phyloP scores from a whole-genome alignment of 148 eudicot genomes.

The Rhododendron vialii region DNA sequence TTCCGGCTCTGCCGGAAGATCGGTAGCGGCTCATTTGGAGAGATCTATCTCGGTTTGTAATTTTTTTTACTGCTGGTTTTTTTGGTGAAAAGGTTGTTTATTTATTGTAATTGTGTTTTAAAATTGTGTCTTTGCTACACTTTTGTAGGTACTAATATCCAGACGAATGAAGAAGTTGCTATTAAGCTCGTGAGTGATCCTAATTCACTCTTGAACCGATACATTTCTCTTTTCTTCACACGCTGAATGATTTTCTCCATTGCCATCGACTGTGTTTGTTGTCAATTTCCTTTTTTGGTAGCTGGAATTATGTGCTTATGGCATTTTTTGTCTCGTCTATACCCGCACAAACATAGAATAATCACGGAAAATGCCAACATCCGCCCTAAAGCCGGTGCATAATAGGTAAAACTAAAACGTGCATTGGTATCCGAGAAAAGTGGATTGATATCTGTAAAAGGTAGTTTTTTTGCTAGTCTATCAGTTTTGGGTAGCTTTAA shows the following conservation, averaged over 20 bases:
- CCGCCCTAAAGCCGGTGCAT: too few species aligned
- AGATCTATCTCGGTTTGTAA: background rate
- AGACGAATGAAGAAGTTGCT: constrained; percentile 72
- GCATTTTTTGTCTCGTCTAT: too few species aligned
- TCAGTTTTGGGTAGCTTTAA: too few species aligned
- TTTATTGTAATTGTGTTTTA: background rate
- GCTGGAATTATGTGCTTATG: too few species aligned
- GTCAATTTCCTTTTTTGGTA: too few species aligned
- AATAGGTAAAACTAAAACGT: too few species aligned
- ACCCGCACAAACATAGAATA: too few species aligned
- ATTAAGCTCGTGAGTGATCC: constrained; percentile 66
- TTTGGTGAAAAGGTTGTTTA: background rate
- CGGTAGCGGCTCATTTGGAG: background rate
- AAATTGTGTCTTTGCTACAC: background rate
- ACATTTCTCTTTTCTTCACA: background rate
- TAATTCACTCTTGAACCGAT: background rate
- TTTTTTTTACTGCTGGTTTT: background rate
- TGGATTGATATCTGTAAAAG: too few species aligned
- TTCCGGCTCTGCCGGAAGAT: background rate
- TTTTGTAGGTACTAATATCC: constrained; percentile 63
- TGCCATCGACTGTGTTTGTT: too few species aligned
- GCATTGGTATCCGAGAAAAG: too few species aligned
- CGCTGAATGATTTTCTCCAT: background rate
- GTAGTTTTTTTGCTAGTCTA: too few species aligned
- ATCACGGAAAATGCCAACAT: too few species aligned